Evolutionary conservation across 2,329 filamentous ascomycete species (phyloP).

Genomic region (Arthrocladium fulminans): DNA sequence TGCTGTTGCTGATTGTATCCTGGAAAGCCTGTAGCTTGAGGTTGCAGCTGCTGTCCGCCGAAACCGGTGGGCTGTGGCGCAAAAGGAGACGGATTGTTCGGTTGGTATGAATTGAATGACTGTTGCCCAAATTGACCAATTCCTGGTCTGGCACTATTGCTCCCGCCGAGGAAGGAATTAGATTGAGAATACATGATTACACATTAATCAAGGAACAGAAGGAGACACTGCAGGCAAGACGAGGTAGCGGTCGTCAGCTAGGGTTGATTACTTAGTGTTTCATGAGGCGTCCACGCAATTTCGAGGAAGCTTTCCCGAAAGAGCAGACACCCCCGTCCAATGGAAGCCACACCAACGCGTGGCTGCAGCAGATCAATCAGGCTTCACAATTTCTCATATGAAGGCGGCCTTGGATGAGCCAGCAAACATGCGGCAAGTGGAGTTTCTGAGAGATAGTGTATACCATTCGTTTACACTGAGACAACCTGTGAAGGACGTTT

Average conservation of each 20-base stretch:
- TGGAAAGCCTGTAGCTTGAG: slow-evolving; percentile 61
- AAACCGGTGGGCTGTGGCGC: slow-evolving; percentile 48
- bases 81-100: slow-evolving; percentile 49
- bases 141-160: slow-evolving; percentile 63
- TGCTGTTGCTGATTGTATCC: slow-evolving; percentile 33
- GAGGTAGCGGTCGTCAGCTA: neutral
- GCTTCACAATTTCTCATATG: neutral
- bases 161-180: slow-evolving; percentile 74
- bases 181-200: slow-evolving; percentile 77
- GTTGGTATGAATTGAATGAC: slow-evolving; percentile 41
- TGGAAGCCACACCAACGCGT: neutral
- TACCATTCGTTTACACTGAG: too few species aligned
- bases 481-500: too few species aligned
- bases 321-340: neutral
- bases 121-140: slow-evolving; percentile 50
- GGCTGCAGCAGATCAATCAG: neutral
- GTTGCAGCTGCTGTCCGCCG: slow-evolving; percentile 47
- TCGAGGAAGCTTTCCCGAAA: slow-evolving; percentile 2
- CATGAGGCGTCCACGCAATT: neutral
- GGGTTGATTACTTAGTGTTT: neutral
- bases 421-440: too few species aligned
- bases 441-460: too few species aligned
- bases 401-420: neutral
- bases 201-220: slow-evolving; percentile 20
- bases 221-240: slow-evolving; percentile 4